Evolutionary conservation across 148 eudicot species (phyloP), one percentile per base, ranked within the genome.

Genomic region (Vaccinium myrtillus): DNA sequence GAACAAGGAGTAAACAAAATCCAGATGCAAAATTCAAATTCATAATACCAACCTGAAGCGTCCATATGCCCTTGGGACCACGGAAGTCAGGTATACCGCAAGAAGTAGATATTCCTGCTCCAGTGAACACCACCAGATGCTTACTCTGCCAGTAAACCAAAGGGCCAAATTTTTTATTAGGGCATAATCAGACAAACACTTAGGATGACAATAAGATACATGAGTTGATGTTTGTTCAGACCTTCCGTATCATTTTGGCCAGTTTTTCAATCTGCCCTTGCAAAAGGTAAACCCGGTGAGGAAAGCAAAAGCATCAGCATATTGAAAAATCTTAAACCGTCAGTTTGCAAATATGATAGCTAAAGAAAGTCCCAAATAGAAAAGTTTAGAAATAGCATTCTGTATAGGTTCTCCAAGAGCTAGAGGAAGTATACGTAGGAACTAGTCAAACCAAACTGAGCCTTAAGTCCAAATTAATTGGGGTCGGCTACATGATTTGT

Each of bases 11-110:
- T 32, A 19, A 23, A 56, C 1, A 8, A 61, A 58, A 46, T 58
- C 39, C 71, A 79, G 79, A 19, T 58, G 82, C 70, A 39, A 79
- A 78, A 19, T 49, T 15, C 43, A 79, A 36, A 18, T 46, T 48
- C 46, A 74, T 43, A 55, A 73, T 15, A 65, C 50, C 36, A 53
- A 97, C 99, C 95, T 97, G 98, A 93, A 97, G 99, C 39, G 99
- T 97, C 99, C 99, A 97, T 84, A 97, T 93, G 67, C 98, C 99
- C 87, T 93, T 94, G 75, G 98, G 99, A 83, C 99, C 99, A 69
- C 99, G 96, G 88, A 97, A 97, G 85, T 97, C 99, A 84, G 98
- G 99, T 85, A 97, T 95, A 74, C 99, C 99, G 85, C 98, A 95
- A 83, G 99, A 93, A 61, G 99, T 97, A 75, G 99, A 97, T 88